Conservation (phyloP, 352 stramenopile genomes). For the Phytophthora palmivora region DNA sequence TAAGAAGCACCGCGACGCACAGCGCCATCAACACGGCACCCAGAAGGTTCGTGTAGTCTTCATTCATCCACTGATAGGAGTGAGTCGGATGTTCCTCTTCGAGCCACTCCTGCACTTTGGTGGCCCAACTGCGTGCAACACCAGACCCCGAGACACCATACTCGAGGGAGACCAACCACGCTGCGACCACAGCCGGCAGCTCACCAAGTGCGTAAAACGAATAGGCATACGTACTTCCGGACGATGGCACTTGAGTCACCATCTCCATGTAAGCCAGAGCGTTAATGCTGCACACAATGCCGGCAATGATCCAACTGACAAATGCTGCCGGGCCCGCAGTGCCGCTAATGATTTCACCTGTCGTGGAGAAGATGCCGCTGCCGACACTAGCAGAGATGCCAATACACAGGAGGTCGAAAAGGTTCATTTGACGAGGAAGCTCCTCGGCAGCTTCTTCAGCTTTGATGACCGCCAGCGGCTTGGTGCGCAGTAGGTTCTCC, state of each 20-base stretch:
- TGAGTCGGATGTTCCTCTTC: slow-evolving; percentile 45
- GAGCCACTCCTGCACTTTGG: slow-evolving; percentile 87
- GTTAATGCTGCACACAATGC: slow-evolving; percentile 80
- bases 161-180: slow-evolving; percentile 91
- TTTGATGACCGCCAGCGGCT: slow-evolving; percentile 75
- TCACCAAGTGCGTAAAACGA: slow-evolving; percentile 93
- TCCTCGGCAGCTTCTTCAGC: slow-evolving; percentile 80
- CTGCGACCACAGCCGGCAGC: slow-evolving; percentile 90
- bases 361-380: slow-evolving; percentile 92
- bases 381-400: slow-evolving; percentile 93
- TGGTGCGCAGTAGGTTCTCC: slow-evolving; percentile 69
- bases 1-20: slow-evolving; percentile 77
- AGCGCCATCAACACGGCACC: slow-evolving; percentile 73
- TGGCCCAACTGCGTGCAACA: slow-evolving; percentile 92
- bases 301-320: slow-evolving; percentile 84
- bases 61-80: slow-evolving; percentile 63
- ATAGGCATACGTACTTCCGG: slow-evolving; percentile 93
- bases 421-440: slow-evolving; percentile 69
- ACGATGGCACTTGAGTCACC: slow-evolving; percentile 87
- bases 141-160: slow-evolving; percentile 91
- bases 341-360: slow-evolving; percentile 75
- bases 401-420: slow-evolving; percentile 92
- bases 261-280: slow-evolving; percentile 93
- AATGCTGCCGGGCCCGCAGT: slow-evolving; percentile 82
- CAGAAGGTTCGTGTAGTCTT: slow-evolving; percentile 63